Evolutionary conservation across 164 flowering plant species (phyloP).

Genomic region (Vitis rupestris): DNA sequence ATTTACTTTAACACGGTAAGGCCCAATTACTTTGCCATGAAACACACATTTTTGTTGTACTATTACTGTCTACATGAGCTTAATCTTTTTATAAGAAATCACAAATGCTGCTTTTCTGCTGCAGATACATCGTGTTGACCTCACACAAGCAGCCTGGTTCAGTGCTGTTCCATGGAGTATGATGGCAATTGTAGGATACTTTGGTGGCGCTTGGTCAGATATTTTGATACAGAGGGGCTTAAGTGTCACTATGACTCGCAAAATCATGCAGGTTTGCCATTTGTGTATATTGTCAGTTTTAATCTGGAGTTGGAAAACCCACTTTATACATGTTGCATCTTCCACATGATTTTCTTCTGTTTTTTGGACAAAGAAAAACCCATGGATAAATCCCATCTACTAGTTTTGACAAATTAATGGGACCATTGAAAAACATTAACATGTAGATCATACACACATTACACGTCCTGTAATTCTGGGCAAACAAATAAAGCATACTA

Average conservation of each 20-base stretch:
- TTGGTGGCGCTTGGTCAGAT: constrained; percentile 80
- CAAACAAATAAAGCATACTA: too few relatives aligned
- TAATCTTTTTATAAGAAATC: background rate
- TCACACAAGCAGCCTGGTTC: constrained; percentile 96
- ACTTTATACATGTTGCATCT: background rate
- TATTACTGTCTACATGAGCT: too few relatives aligned
- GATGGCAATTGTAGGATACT: constrained; percentile 87
- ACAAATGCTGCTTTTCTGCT: constrained; percentile 6
- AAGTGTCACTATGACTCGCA: constrained; percentile 82
- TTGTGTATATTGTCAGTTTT: background rate
- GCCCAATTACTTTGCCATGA: background rate
- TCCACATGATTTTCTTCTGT: too few relatives aligned
- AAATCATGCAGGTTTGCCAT: constrained; percentile 81
- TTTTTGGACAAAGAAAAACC: too few relatives aligned
- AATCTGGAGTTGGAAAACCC: background rate
- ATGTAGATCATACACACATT: too few relatives aligned
- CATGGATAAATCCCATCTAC: too few relatives aligned
- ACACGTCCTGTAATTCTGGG: too few relatives aligned
- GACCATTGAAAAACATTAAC: too few relatives aligned
- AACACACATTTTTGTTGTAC: background rate
- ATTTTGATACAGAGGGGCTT: constrained; percentile 63
- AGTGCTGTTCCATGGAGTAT: constrained; percentile 97
- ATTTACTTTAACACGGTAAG: constrained; percentile 86
- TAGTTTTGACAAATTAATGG: too few relatives aligned
- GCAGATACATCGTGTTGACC: constrained; percentile 88